Evolutionary conservation across 176 grass and related monocot species (phyloP), one percentile per base, ranked within the genome.

Genomic region (Carex myosuroides): DNA sequence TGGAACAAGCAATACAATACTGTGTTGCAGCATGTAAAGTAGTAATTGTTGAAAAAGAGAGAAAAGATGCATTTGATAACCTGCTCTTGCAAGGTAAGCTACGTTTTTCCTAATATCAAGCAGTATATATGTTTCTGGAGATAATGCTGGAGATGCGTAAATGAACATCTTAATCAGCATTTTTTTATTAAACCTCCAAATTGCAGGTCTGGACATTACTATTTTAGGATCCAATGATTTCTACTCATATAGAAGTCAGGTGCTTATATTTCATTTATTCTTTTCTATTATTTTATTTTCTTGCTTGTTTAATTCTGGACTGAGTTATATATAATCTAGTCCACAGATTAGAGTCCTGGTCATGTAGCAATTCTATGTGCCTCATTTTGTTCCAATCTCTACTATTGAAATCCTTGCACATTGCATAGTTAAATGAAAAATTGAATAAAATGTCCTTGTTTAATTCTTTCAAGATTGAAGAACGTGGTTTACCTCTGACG

Each of bases 151-250:
- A 63, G 79, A 60, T 46, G 6, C 30, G 42, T 26, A 52, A 54
- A 75, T 75, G 11, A 73, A 13, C 14, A 50, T 77, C 41, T 65
- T 20, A 55, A 79, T 64, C 65, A 20, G 41, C 64, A 50, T 81
- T 42, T 21, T 59, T 20, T 67, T 46, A 14, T 30, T 87, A 71
- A 30, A 26, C 8, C 73, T 81, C 50, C 1, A 82, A 16, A 68
- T 39, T 92, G 70, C 72, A 94, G 93, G 93, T 79, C 68, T 99
- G 80, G 80, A 60, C 75, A 92, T 95, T 85, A 94, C 93, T 21
- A 95, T 99, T 83, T 84, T 95, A 79, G 93, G 96, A 29, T 90
- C 83, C 84, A 99, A 99, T 86, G 93, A 95, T 89, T 99, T 99
- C 83, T 99, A 99, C 81, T 99, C 96, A 18, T 99, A 94, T 74